Percentiles rank a stretch among this genome's conserved stretches.
Evolutionary conservation across 768 basidiomycete genomes (phyloP).

Genomic region (Termitomyces sp.): DNA sequence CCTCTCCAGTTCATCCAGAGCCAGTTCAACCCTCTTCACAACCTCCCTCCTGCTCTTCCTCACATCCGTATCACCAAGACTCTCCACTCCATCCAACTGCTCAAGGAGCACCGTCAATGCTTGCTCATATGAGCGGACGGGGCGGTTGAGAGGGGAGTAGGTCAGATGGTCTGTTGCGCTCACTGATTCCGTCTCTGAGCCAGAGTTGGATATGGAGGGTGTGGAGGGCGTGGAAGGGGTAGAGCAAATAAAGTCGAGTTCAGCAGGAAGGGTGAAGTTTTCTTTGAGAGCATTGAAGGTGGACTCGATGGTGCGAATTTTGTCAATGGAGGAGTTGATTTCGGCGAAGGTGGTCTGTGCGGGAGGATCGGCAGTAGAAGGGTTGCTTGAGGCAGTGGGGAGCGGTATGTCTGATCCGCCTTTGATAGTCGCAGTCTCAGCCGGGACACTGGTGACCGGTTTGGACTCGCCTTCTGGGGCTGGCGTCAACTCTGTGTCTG

Average conservation of each 20-base stretch:
- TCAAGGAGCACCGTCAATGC: constrained; percentile 49
- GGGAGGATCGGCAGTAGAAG: not conserved
- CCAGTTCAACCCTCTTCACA: constrained; percentile 52
- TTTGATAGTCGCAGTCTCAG: not conserved
- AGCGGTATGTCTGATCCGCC: not conserved
- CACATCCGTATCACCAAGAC: constrained; percentile 49
- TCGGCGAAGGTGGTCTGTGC: not conserved
- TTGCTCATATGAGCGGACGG: constrained; percentile 57
- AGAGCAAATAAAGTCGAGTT: constrained; percentile 35
- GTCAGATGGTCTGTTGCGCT: constrained; percentile 33
- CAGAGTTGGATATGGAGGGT: constrained; percentile 9
- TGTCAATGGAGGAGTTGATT: constrained; percentile 1
- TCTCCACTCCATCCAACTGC: constrained; percentile 55
- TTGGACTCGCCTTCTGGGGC: not conserved
- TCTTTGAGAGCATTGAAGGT: constrained; percentile 28
- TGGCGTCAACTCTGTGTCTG: not conserved
- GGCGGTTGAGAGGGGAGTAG: constrained; percentile 51
- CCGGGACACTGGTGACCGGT: not conserved
- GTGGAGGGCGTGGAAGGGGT: constrained; percentile 4
- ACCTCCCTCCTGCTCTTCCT: constrained; percentile 46
- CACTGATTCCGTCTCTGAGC: constrained; percentile 8
- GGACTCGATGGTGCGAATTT: constrained; percentile 33
- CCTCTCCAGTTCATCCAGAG: constrained; percentile 45
- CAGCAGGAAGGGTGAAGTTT: constrained; percentile 32
- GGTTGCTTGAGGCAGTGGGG: not conserved